These are phyloP conservation scores for Arachnomyces sp. DNA, from an alignment of 2,329 filamentous ascomycete species.

Conservation along the genomic window DNA sequence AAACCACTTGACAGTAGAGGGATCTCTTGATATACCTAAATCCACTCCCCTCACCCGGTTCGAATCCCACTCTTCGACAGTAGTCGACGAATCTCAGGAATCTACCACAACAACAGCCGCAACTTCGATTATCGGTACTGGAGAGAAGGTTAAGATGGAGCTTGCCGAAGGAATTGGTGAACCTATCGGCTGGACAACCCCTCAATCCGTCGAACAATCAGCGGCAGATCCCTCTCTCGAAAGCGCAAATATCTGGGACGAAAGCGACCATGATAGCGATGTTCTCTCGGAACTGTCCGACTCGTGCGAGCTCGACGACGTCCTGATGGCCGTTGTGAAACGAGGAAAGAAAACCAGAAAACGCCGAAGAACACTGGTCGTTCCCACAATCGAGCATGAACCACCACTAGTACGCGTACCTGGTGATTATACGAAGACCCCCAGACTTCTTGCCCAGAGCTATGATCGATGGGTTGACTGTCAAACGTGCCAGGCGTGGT, in stretches of 20 bases:
- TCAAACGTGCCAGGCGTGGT: constrained; percentile 69
- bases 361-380: constrained; percentile 20
- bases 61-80: no score
- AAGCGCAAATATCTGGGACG: constrained; percentile 2
- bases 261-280: constrained; percentile 16
- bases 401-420: constrained; percentile 43
- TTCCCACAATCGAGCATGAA: constrained; percentile 32
- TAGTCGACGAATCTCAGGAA: constrained; percentile 1
- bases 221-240: constrained; percentile 7
- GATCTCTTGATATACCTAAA: no score
- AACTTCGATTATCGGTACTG: constrained; percentile 3
- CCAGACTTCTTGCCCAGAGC: constrained; percentile 65
- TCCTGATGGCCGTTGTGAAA: constrained; percentile 14
- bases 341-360: constrained; percentile 16
- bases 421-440: constrained; percentile 76
- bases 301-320: constrained; percentile 22
- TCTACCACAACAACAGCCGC: constrained; percentile 2
- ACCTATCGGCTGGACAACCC: not conserved
- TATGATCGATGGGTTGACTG: constrained; percentile 81
- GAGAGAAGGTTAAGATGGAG: constrained; percentile 1
- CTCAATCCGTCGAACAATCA: constrained; percentile 4
- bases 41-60: no score
- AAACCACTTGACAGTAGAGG: no score
- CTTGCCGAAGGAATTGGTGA: not conserved
- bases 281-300: constrained; percentile 20